Evolutionary conservation across 2,329 filamentous ascomycete species (phyloP).

Genomic region (Phoma herbarum): DNA sequence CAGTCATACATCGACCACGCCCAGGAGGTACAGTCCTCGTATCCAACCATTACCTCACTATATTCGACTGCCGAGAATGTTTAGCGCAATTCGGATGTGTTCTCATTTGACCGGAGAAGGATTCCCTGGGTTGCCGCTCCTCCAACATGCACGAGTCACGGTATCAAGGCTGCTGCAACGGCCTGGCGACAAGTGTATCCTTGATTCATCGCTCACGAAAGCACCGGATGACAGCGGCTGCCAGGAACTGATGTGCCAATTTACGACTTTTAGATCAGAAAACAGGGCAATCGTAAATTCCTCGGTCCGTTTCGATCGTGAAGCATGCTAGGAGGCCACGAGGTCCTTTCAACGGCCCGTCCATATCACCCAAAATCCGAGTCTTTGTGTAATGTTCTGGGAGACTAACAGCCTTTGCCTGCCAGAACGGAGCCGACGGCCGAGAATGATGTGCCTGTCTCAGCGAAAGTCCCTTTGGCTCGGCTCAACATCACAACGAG

Average conservation of each 20-base stretch:
- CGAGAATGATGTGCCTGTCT: constrained; percentile 3
- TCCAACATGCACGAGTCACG: neutral
- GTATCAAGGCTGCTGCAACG: neutral
- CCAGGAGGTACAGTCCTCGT: neutral
- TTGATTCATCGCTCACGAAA: neutral
- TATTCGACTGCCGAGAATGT: neutral
- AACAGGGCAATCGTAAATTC: constrained; percentile 8
- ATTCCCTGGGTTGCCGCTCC: neutral
- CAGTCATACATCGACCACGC: neutral
- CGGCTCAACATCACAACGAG: constrained; percentile 1
- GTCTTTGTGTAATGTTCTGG: constrained; percentile 12
- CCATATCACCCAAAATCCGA: constrained; percentile 1
- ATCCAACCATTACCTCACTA: neutral
- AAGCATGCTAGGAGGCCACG: constrained; percentile 18
- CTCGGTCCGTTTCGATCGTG: constrained; percentile 14
- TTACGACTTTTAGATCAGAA: constrained; percentile 5
- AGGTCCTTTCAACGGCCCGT: constrained; percentile 22
- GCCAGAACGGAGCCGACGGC: constrained; percentile 10
- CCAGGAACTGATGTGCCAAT: constrained; percentile 7
- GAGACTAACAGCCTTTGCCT: constrained; percentile 7
- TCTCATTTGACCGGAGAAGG: constrained; percentile 3
- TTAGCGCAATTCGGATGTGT: too few species aligned
- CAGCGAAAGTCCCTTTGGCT: constrained; percentile 7
- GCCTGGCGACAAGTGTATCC: neutral
- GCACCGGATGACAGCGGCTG: constrained; percentile 5